Percentiles rank a stretch among this genome's conserved stretches.
These are phyloP conservation scores for Globisporangium spiculum DNA, from an alignment of 352 stramenopile species.

Conservation along the genomic window DNA sequence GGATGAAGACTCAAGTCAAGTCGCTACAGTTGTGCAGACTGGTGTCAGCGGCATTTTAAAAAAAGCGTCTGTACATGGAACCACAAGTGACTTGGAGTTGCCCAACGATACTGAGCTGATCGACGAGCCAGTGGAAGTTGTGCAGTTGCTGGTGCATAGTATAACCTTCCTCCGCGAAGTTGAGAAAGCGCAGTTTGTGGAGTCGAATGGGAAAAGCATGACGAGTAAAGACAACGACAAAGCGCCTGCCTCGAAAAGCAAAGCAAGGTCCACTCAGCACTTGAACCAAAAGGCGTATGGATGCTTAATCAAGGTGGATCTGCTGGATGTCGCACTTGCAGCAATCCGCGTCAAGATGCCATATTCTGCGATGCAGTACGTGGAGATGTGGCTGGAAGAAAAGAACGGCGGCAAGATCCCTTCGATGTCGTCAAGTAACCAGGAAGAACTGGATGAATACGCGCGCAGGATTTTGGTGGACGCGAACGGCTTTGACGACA, in stretches of 20 bases:
- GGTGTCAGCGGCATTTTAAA: slow-evolving; percentile 43
- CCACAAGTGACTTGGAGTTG: not conserved
- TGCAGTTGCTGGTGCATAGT: slow-evolving; percentile 74
- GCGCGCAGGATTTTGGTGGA: slow-evolving; percentile 59
- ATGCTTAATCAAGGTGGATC: slow-evolving; percentile 58
- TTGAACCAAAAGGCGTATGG: slow-evolving; percentile 43
- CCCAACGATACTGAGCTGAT: not conserved
- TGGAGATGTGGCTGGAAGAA: slow-evolving; percentile 85
- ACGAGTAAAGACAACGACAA: slow-evolving; percentile 12
- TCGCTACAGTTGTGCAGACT: slow-evolving; percentile 31
- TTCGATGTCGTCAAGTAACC: slow-evolving; percentile 27
- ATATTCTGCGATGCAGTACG: slow-evolving; percentile 87
- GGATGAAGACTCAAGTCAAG: slow-evolving; percentile 9
- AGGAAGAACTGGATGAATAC: slow-evolving; percentile 29
- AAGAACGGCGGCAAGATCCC: slow-evolving; percentile 46
- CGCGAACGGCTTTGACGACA: slow-evolving; percentile 59
- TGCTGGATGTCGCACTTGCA: slow-evolving; percentile 61
- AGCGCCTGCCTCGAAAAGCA: not conserved
- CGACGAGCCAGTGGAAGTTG: slow-evolving; percentile 32
- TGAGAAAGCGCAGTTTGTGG: slow-evolving; percentile 70
- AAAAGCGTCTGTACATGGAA: not conserved
- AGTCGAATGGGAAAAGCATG: slow-evolving; percentile 41
- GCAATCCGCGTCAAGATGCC: slow-evolving; percentile 79
- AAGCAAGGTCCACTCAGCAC: slow-evolving; percentile 5
- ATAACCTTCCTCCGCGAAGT: slow-evolving; percentile 82